Base-by-base conservation (phyloP, 2,329 filamentous ascomycete genomes). In the Aureobasidium mangrovei region DNA sequence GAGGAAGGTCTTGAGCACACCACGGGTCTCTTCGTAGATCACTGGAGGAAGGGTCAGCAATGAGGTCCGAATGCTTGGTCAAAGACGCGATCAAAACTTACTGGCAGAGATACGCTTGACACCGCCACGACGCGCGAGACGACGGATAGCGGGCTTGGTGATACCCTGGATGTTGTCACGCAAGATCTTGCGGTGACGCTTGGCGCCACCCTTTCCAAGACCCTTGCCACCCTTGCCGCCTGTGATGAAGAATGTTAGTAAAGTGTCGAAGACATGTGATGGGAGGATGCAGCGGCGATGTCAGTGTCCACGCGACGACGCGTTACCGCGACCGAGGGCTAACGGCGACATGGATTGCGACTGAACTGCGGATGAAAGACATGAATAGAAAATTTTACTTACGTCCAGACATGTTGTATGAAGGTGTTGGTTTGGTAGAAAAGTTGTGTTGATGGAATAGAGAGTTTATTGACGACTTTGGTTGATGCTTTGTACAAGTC, bases 91-190 rank as follows among this genome's bases (percentile, higher is more conserved):
- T 48, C 41, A 48, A 38, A 56, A 55, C 52, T 73, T 82, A 88
- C 84, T 94, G 73, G 91, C 91, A 70, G 90, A 95, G 70, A 96
- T 96, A 95, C 91, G 91, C 88, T 96, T 96, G 82, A 96, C 91
- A 91, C 91, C 91, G 76, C 91, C 91, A 93, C 91, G 90, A 78
- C 91, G 91, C 63, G 91, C 91, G 73, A 96, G 90, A 94, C 91
- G 91, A 70, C 91, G 86, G 77, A 96, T 96, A 68, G 91, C 91
- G 68, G 91, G 91, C 87, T 96, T 96, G 71, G 91, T 96, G 72
- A 96, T 96, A 78, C 91, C 91, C 80, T 96, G 91, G 72, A 96
- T 96, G 87, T 95, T 96, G 86, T 95, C 91, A 77, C 91, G 89
- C 76, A 96, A 83, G 81, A 96, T 96, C 88, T 96, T 96, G 71